Base-by-base conservation (phyloP, 2,329 filamentous ascomycete species). In the Metarhizium sp. region DNA sequence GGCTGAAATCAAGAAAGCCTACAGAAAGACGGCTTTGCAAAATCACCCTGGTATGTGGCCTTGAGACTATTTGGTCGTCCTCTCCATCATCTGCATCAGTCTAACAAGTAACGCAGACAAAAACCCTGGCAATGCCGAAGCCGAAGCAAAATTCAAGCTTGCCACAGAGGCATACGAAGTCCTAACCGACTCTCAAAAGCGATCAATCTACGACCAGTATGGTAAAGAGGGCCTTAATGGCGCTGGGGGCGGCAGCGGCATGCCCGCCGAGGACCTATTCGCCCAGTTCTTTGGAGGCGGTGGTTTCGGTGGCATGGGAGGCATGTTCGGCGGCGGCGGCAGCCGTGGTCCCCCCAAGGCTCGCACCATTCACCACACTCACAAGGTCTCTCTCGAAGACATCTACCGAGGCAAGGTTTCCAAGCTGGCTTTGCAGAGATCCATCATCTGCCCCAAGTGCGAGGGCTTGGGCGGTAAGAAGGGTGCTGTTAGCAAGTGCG, bases 111-210 rank as follows among this genome's bases (percentile, higher is more conserved):
- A 25, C 16, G 43, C 63, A 95, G 92, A 99, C 75, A 99, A 99
- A 82, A 99, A 99, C 74, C 84, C 87, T 61, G 85, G 94, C 78
- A 95, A 95, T 78, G 91, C 92, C 45, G 88, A 86, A 30, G 92
- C 94, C 52, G 91, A 92, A 64, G 91, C 96, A 59, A 99, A 96
- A 75, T 99, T 99, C 86, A 97, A 99, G 79, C 92, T 96, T 67
- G 81, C 96, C 59, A 95, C 91, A 61, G 87, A 92, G 69, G 94
- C 94, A 59, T 99, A 97, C 75, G 94, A 99, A 78, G 81, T 95
- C 62, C 85, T 99, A 18, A 94, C 88, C 64, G 94, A 99, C 69
- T 72, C 88, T 43, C 88, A 96, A 73, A 96, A 96, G 81, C 90
- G 94, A 69, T 75, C 84, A 64, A 71, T 97, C 59, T 99, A 99